phyloP scores from a whole-genome alignment of 1,139 yeast species.

The Blastobotrys capitulatus region DNA sequence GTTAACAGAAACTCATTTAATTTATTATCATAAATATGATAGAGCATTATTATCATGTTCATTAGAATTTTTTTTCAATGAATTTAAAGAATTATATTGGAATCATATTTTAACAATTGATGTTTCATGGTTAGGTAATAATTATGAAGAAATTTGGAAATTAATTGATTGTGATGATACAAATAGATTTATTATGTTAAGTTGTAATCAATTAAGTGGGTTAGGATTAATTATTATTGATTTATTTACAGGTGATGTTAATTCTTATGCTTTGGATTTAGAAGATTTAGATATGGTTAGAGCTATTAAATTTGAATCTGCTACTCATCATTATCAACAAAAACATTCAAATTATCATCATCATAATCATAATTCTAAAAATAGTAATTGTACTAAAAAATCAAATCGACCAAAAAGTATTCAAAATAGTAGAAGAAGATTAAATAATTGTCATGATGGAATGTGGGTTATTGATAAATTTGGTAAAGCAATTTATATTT shows the following conservation, averaged over 20 bases:
- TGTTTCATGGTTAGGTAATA: conserved; percentile 2
- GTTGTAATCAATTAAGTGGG: conserved; percentile 7
- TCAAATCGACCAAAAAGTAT: not conserved
- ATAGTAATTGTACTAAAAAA: not conserved
- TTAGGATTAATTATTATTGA: conserved; percentile 5
- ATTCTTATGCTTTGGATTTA: conserved; percentile 6
- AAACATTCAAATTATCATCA: no score
- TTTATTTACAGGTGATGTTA: conserved; percentile 1
- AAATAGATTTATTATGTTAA: conserved; percentile 3
- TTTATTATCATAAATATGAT: conserved; percentile 1
- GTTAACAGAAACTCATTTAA: conserved; percentile 6
- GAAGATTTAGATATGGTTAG: conserved; percentile 6
- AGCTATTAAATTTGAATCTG: conserved; percentile 6
- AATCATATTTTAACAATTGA: not conserved
- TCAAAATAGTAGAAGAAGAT: conserved; percentile 1
- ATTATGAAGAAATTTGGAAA: conserved; percentile 1
- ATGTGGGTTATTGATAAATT: conserved; percentile 10
- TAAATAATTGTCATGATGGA: conserved; percentile 8
- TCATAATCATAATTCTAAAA: no score
- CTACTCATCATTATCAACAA: not conserved
- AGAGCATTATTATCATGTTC: conserved; percentile 5
- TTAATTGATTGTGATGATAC: conserved; percentile 3
- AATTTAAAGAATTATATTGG: conserved; percentile 4
- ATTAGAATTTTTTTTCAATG: not conserved
- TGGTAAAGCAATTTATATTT: conserved; percentile 5